phyloP scores from a whole-genome alignment of 352 stramenopile species.

The Phytophthora pinifolia region DNA sequence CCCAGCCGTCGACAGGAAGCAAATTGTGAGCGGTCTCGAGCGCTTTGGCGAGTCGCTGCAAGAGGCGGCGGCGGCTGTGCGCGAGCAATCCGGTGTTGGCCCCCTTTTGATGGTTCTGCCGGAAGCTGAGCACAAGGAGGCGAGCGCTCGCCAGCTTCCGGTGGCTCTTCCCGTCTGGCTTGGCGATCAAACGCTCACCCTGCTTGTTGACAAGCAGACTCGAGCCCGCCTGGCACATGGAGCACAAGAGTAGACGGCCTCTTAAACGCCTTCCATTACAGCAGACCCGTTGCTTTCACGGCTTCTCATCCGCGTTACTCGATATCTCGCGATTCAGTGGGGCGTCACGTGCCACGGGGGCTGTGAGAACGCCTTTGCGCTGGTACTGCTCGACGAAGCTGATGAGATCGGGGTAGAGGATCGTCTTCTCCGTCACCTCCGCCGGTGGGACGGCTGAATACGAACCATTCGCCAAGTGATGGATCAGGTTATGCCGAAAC shows the following conservation, averaged over 20 bases:
- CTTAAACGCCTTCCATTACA: neutral
- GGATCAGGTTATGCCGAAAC: conserved; percentile 74
- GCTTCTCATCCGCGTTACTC: conserved; percentile 14
- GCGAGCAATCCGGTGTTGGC: conserved; percentile 39
- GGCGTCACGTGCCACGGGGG: conserved; percentile 44
- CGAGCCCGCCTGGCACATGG: conserved; percentile 42
- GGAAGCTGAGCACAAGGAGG: neutral
- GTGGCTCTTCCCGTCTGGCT: conserved; percentile 58
- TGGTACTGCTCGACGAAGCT: conserved; percentile 81
- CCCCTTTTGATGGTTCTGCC: conserved; percentile 44
- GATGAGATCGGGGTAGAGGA: conserved; percentile 65
- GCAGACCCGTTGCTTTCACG: neutral
- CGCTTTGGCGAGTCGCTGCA: conserved; percentile 40
- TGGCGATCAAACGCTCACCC: conserved; percentile 49
- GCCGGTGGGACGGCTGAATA: conserved; percentile 60
- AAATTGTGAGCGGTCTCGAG: conserved; percentile 36
- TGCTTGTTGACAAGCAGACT: conserved; percentile 54
- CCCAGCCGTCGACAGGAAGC: conserved; percentile 20
- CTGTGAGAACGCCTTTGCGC: conserved; percentile 57
- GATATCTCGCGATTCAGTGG: conserved; percentile 69
- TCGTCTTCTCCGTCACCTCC: conserved; percentile 52
- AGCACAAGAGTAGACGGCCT: conserved; percentile 12
- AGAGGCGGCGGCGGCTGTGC: conserved; percentile 24
- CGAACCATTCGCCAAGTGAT: conserved; percentile 61
- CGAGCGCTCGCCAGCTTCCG: conserved; percentile 16